Evolutionary conservation across 192 early-diverging fungal species (phyloP).

Genomic region (Coemansia sp.): DNA sequence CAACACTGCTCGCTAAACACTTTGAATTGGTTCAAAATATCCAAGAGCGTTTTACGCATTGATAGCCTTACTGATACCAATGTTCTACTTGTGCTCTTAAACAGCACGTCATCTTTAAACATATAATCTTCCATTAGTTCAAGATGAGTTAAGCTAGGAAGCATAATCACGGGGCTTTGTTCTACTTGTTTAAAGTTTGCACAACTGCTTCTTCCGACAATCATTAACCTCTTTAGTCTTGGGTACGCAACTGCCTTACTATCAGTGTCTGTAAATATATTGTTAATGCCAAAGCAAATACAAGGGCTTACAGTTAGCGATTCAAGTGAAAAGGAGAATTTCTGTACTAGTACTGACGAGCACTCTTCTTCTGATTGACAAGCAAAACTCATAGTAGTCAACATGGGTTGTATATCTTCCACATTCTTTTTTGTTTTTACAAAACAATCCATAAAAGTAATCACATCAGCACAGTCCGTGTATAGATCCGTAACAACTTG

Average conservation of each 20-base stretch:
- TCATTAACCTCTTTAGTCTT: neutral
- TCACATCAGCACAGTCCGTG: neutral
- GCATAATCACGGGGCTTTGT: neutral
- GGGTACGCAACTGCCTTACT: neutral
- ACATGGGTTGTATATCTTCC: neutral
- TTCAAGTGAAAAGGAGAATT: neutral
- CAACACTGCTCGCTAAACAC: neutral
- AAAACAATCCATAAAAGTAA: neutral
- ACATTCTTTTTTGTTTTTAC: neutral
- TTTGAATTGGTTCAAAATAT: neutral
- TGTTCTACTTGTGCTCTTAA: neutral
- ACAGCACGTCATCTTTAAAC: neutral
- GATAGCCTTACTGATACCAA: neutral
- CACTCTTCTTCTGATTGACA: neutral
- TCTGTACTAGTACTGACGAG: neutral
- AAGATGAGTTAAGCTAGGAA: neutral
- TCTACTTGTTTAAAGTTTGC: neutral
- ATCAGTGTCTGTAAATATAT: neutral
- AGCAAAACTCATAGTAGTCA: neutral
- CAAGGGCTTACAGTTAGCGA: neutral
- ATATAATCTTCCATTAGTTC: neutral
- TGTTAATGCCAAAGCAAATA: neutral
- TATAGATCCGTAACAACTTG: neutral
- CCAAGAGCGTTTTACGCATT: neutral
- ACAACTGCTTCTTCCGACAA: neutral